Percentiles rank a stretch among this genome's conserved stretches.
Evolutionary conservation across 139 green algal species (phyloP).

Genomic region (Coccomyxa sp.): DNA sequence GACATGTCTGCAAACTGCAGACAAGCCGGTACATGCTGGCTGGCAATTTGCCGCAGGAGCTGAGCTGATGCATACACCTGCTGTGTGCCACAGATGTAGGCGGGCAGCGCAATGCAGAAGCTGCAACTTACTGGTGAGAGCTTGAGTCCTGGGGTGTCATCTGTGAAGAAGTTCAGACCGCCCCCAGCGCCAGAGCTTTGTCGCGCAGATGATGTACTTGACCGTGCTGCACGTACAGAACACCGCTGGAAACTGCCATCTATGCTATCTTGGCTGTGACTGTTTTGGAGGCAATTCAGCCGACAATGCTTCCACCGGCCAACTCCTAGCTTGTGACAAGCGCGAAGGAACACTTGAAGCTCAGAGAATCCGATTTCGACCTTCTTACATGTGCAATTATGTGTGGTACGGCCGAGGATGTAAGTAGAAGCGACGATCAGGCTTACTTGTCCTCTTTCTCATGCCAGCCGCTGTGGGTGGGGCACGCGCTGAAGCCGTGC

Average conservation of each 20-base stretch:
- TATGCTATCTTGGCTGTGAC: no score
- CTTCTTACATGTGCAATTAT: neutral
- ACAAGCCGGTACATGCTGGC: neutral
- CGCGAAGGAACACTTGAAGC: no score
- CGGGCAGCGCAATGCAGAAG: neutral
- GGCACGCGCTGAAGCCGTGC: neutral
- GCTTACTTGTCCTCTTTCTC: neutral
- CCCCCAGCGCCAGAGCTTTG: neutral
- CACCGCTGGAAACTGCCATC: no score
- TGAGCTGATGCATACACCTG: neutral
- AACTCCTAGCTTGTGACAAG: no score
- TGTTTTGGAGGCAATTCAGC: neutral
- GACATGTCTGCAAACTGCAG: neutral
- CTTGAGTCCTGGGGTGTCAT: constrained; percentile 70
- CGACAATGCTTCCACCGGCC: neutral
- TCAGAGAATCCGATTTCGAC: no score
- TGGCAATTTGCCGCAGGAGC: neutral
- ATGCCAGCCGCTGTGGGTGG: neutral
- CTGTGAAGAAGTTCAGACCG: constrained; percentile 68
- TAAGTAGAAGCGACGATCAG: neutral
- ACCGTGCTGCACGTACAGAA: neutral
- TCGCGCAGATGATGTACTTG: neutral
- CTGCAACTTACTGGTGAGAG: constrained; percentile 53
- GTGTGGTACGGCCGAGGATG: neutral
- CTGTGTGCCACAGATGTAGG: neutral